Conservation (phyloP, 2,329 filamentous ascomycete species). For the Penicillium sp. region DNA sequence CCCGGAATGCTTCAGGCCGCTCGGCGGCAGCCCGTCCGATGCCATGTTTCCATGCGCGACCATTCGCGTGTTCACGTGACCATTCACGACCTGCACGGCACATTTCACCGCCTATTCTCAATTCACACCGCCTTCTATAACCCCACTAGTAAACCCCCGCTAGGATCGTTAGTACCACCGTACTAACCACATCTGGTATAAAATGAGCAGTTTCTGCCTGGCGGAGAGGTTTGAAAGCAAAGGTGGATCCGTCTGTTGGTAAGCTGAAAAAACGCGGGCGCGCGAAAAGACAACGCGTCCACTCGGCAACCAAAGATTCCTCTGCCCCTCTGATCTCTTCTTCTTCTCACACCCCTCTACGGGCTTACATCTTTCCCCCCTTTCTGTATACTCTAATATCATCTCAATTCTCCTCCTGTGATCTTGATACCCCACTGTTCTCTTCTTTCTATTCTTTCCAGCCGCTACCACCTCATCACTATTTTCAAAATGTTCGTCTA, state of each 20-base stretch:
- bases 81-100: constrained; percentile 1
- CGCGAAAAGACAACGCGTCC: constrained; percentile 12
- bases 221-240: background rate
- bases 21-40: constrained; percentile 3
- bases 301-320: constrained; percentile 12
- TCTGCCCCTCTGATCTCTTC: constrained; percentile 27
- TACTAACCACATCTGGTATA: background rate
- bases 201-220: constrained; percentile 2
- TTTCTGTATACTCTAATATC: constrained; percentile 7
- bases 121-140: constrained; percentile 18
- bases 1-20: constrained; percentile 17
- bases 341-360: constrained; percentile 20
- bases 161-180: background rate
- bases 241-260: constrained; percentile 4
- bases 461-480: constrained; percentile 5
- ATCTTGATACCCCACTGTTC: constrained; percentile 27
- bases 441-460: constrained; percentile 12
- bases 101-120: constrained; percentile 7
- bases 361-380: constrained; percentile 12
- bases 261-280: constrained; percentile 20
- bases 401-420: constrained; percentile 10
- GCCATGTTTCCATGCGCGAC: constrained; percentile 1
- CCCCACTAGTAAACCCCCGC: background rate
- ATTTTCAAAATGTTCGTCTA: constrained; percentile 58
- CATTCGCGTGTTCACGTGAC: constrained; percentile 24